Percentiles rank a stretch among this genome's conserved stretches.
Conservation (phyloP, 2,329 filamentous ascomycete species). For the Botrytis elliptica region DNA sequence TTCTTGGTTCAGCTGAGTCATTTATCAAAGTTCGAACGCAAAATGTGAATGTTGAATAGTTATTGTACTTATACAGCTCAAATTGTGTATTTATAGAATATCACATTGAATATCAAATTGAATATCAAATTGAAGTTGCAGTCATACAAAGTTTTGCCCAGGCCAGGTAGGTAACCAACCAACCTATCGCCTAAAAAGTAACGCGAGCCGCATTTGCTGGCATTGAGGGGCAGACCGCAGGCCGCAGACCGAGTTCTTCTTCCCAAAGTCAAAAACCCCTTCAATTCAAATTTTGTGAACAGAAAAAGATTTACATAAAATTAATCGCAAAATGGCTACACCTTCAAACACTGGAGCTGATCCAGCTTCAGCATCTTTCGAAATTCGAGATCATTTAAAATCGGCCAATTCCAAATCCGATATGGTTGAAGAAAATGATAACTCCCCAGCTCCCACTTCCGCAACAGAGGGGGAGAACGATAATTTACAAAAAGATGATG, state of each 20-base stretch:
- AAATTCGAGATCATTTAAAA: conserved; percentile 23
- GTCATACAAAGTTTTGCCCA: background rate
- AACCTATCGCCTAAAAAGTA: conserved; percentile 1
- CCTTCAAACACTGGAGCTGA: conserved; percentile 29
- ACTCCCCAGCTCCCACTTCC: conserved; percentile 33
- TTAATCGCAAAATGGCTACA: conserved; percentile 25
- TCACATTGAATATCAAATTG: background rate
- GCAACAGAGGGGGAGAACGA: conserved; percentile 27
- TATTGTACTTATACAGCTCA: background rate
- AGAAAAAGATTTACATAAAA: conserved; percentile 1
- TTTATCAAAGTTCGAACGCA: background rate
- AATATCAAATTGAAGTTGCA: background rate
- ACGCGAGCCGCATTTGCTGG: conserved; percentile 17
- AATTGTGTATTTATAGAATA: background rate
- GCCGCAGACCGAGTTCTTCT: conserved; percentile 16
- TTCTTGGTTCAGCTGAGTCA: background rate
- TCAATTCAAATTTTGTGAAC: conserved; percentile 1
- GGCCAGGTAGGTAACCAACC: background rate
- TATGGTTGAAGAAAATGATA: conserved; percentile 33
- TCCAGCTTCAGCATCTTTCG: conserved; percentile 20
- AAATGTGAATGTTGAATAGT: background rate
- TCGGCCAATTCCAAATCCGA: conserved; percentile 26
- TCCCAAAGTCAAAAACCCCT: background rate
- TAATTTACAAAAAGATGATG: conserved; percentile 49
- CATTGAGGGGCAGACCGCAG: conserved; percentile 20